Evolutionary conservation across 805 yeast species (phyloP).

Genomic region (Wickerhamiella lipophila): DNA sequence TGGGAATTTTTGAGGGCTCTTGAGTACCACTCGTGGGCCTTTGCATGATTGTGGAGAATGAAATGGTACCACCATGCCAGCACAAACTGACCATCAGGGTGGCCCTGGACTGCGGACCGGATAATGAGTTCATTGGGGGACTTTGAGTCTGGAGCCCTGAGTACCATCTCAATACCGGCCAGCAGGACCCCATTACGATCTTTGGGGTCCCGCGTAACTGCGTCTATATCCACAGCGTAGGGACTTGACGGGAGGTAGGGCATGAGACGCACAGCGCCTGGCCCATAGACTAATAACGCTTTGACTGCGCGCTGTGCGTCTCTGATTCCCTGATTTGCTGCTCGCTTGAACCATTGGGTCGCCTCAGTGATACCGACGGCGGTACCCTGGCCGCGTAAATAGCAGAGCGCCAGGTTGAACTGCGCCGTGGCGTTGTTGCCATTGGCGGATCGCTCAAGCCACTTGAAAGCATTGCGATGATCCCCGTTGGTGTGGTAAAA

Average conservation of each 20-base stretch:
- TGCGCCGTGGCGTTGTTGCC: neutral
- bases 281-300: neutral
- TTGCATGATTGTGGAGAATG: neutral
- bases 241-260: neutral
- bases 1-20: neutral
- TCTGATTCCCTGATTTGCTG: neutral
- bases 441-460: neutral
- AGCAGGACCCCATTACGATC: neutral
- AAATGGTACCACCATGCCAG: slow-evolving; percentile 8
- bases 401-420: slow-evolving; percentile 2
- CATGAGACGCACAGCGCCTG: neutral
- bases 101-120: slow-evolving; percentile 1
- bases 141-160: neutral
- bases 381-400: neutral
- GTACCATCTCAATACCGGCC: neutral
- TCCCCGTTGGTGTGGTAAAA: neutral
- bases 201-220: neutral
- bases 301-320: slow-evolving; percentile 5
- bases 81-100: slow-evolving; percentile 4
- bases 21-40: slow-evolving; percentile 5
- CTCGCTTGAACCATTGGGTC: neutral
- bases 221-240: neutral
- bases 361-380: neutral
- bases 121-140: neutral
- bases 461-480: neutral